Evolutionary conservation across 345 rosid genomes (phyloP).

Genomic region (Populus deltoides): DNA sequence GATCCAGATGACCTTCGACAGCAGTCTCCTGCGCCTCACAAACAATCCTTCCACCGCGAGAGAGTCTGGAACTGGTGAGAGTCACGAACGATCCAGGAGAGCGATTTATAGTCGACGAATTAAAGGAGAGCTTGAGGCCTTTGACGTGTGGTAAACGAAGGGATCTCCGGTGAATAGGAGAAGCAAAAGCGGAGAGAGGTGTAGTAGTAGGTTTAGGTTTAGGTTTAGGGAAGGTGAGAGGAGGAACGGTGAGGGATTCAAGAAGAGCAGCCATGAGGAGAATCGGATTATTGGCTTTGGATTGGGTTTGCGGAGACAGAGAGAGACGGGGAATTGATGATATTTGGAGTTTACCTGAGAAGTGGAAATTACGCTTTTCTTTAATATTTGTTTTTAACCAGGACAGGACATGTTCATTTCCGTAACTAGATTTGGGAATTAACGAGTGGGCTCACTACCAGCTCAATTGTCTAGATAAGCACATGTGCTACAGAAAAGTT

Average conservation of each 20-base stretch:
- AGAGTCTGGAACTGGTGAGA: constrained; percentile 5
- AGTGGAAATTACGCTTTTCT: no score
- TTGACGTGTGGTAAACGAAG: constrained; percentile 23
- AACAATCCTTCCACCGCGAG: constrained; percentile 22
- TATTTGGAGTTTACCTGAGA: no score
- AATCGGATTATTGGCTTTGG: neutral
- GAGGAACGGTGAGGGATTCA: constrained; percentile 27
- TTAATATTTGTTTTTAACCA: no score
- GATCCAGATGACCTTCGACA: constrained; percentile 27
- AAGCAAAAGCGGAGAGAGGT: constrained; percentile 3
- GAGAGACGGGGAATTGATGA: neutral
- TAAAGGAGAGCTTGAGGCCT: constrained; percentile 33
- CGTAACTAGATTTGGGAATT: no score
- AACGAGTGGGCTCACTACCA: no score
- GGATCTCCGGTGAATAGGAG: constrained; percentile 11
- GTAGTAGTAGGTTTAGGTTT: neutral
- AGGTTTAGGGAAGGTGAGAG: neutral
- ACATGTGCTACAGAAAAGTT: no score
- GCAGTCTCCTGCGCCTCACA: constrained; percentile 49
- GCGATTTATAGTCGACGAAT: neutral
- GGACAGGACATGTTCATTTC: no score
- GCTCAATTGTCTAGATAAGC: no score
- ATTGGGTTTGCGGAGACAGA: neutral
- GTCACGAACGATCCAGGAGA: constrained; percentile 5
- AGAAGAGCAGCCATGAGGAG: constrained; percentile 39